Evolutionary conservation across 805 yeast species (phyloP).

Genomic region (Saccharomycopsis sp.): DNA sequence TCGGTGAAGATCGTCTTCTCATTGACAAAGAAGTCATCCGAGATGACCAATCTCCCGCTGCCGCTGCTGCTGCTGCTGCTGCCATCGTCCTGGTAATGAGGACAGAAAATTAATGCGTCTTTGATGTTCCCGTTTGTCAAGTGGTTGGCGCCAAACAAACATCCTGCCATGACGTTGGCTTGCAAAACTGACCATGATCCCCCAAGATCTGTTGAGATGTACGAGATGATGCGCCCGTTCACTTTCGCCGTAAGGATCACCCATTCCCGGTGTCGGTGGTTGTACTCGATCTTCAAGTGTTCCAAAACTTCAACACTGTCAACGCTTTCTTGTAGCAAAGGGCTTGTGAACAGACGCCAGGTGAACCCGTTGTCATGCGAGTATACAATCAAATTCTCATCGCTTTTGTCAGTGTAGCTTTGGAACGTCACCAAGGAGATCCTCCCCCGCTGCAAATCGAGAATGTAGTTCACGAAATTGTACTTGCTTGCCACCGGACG

Average conservation of each 20-base stretch:
- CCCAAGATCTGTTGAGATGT: constrained; percentile 18
- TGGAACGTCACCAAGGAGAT: neutral
- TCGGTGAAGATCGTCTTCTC: neutral
- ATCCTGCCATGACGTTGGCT: constrained; percentile 7
- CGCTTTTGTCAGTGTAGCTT: neutral
- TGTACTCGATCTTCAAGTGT: constrained; percentile 1
- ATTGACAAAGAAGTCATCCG: constrained; percentile 17
- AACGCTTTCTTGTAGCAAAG: neutral
- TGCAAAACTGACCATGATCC: constrained; percentile 14
- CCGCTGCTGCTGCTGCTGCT: too few species aligned
- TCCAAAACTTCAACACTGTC: neutral
- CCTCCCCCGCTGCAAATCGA: constrained; percentile 2
- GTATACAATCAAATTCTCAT: constrained; percentile 36
- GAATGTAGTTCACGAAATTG: constrained; percentile 1
- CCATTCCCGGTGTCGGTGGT: constrained; percentile 7
- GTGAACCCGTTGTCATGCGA: constrained; percentile 61
- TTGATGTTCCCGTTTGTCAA: neutral
- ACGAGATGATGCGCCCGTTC: constrained; percentile 5
- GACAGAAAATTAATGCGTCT: constrained; percentile 7
- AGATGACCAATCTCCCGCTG: constrained; percentile 2
- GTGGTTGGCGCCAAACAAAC: constrained; percentile 9
- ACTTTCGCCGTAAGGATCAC: constrained; percentile 14
- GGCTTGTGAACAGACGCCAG: constrained; percentile 31
- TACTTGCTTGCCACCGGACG: neutral
- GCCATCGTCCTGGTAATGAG: neutral